Percentiles rank a stretch among this genome's conserved stretches.
Evolutionary conservation across 805 yeast genomes (phyloP).

Genomic region (Groenewaldozyma tartarivorans): DNA sequence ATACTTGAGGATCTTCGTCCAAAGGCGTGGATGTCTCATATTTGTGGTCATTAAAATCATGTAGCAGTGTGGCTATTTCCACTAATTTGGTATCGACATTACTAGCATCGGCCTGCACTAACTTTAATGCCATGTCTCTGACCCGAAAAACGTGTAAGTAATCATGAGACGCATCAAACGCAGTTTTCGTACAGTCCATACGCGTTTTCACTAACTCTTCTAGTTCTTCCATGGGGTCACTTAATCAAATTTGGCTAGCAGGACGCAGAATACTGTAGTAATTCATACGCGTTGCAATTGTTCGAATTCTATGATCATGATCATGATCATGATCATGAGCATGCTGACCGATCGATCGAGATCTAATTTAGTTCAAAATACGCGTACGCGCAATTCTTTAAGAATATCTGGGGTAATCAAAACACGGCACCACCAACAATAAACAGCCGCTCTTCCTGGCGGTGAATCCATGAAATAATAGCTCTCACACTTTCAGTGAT

Average conservation of each 20-base stretch:
- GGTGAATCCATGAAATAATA: constrained; percentile 68
- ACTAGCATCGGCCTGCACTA: constrained; percentile 15
- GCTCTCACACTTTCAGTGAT: constrained; percentile 53
- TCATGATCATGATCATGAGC: too few species aligned
- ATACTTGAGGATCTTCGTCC: background rate
- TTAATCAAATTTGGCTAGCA: background rate
- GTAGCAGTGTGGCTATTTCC: constrained; percentile 26
- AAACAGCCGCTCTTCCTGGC: constrained; percentile 60
- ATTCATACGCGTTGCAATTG: too few species aligned
- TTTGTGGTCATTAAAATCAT: constrained; percentile 27
- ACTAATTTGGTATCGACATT: constrained; percentile 21
- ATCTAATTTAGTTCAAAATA: too few species aligned
- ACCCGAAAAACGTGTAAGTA: constrained; percentile 25
- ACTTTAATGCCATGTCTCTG: constrained; percentile 18
- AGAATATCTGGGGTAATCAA: constrained; percentile 19
- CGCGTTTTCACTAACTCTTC: constrained; percentile 12
- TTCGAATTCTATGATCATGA: too few species aligned
- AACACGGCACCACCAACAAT: constrained; percentile 66
- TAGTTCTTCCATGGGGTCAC: constrained; percentile 5
- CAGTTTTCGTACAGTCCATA: too few species aligned
- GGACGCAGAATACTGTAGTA: background rate
- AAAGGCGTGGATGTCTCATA: constrained; percentile 16
- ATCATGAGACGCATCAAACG: constrained; percentile 28
- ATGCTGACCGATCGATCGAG: too few species aligned
- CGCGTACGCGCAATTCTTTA: too few species aligned